Conservation (phyloP, 1,284 basidiomycete species). For the Heterobasidion annosum region DNA sequence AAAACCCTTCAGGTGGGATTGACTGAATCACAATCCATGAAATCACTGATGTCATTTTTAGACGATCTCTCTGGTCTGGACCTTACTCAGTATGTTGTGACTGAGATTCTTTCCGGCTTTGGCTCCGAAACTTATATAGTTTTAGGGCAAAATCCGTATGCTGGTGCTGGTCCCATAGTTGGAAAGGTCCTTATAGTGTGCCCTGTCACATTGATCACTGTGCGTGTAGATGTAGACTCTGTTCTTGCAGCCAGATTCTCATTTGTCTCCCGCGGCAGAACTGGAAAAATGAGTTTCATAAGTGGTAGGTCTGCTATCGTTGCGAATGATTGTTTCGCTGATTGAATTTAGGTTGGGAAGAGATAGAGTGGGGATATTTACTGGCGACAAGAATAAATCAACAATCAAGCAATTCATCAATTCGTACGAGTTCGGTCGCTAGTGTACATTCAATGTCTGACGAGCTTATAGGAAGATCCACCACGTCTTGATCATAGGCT, state of each 20-base stretch:
- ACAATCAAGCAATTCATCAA: slow-evolving; percentile 70
- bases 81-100: slow-evolving; percentile 65
- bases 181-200: slow-evolving; percentile 89
- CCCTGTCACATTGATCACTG: slow-evolving; percentile 86
- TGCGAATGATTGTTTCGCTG: background rate
- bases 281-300: slow-evolving; percentile 93
- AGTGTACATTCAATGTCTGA: background rate
- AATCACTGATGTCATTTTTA: slow-evolving; percentile 23
- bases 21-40: background rate
- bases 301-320: slow-evolving; percentile 55
- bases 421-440: slow-evolving; percentile 34
- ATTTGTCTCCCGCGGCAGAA: slow-evolving; percentile 43
- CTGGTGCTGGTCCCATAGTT: slow-evolving; percentile 45
- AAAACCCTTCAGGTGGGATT: slow-evolving; percentile 74
- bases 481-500: slow-evolving; percentile 91
- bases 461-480: slow-evolving; percentile 48
- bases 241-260: slow-evolving; percentile 2
- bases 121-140: background rate
- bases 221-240: slow-evolving; percentile 22
- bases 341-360: slow-evolving; percentile 51
- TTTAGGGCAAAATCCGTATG: slow-evolving; percentile 82
- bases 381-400: slow-evolving; percentile 72
- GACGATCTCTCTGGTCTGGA: slow-evolving; percentile 86
- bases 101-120: slow-evolving; percentile 1
- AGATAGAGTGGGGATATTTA: slow-evolving; percentile 73